These are phyloP conservation scores for Sphagnum fallax DNA, from an alignment of 228 moss, liverwort and hornwort species.

Conservation along the genomic window DNA sequence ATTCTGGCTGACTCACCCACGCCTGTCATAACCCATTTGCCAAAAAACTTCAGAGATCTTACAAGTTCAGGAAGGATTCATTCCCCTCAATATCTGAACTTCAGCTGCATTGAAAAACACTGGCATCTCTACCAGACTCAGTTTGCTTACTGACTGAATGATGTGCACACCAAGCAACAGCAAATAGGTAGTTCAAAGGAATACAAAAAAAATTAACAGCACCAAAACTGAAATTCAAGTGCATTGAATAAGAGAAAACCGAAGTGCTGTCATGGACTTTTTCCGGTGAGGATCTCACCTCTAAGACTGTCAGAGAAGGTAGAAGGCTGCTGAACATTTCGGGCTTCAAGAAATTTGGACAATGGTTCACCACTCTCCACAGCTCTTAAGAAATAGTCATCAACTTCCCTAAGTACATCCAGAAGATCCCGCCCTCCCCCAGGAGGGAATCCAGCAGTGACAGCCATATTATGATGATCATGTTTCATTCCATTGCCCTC, in stretches of 20 bases:
- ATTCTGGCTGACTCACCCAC: slow-evolving; percentile 55
- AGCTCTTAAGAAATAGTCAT: slow-evolving; percentile 56
- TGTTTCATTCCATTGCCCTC: background rate
- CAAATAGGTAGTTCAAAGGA: too few relatives aligned
- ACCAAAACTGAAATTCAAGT: too few relatives aligned
- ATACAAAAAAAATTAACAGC: too few relatives aligned
- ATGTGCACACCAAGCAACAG: too few relatives aligned
- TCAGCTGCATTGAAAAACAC: too few relatives aligned
- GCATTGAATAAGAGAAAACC: too few relatives aligned
- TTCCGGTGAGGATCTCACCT: slow-evolving; percentile 11
- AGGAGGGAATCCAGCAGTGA: slow-evolving; percentile 12
- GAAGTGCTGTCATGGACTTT: too few relatives aligned
- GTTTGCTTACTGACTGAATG: too few relatives aligned
- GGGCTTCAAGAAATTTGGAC: slow-evolving; percentile 62
- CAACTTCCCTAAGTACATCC: slow-evolving; percentile 67
- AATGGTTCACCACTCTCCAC: slow-evolving; percentile 57
- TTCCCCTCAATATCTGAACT: background rate
- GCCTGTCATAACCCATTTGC: slow-evolving; percentile 5
- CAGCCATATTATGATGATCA: background rate
- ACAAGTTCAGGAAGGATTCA: background rate
- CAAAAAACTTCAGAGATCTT: too few relatives aligned
- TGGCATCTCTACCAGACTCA: too few relatives aligned
- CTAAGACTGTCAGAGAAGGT: slow-evolving; percentile 58
- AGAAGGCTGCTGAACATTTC: slow-evolving; percentile 68
- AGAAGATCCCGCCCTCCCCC: slow-evolving; percentile 52